A percentile compares a stretch with the other conserved stretches of the same genome.
These are phyloP conservation scores for Maudiozyma saulgeensis DNA, from an alignment of 805 yeast genomes.

Conservation along the genomic window DNA sequence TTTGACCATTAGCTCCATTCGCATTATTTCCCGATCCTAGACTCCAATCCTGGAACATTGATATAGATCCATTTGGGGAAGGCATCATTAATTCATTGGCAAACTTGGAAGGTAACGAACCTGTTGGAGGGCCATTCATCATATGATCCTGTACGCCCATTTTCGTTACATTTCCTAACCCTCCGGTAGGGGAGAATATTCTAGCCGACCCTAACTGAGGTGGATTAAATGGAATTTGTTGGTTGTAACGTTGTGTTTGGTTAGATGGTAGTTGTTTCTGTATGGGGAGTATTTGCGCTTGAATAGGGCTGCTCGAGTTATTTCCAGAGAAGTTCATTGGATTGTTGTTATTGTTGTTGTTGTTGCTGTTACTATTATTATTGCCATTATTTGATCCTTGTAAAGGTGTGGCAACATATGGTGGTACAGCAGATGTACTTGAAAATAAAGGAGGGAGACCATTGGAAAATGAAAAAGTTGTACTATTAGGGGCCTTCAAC, in stretches of 20 bases:
- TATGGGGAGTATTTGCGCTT: conserved; percentile 17
- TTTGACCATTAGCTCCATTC: not conserved
- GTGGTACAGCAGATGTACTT: conserved; percentile 25
- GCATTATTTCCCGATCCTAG: conserved; percentile 8
- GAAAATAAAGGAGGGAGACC: conserved; percentile 24
- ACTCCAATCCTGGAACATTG: conserved; percentile 30
- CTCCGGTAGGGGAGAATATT: conserved; percentile 8
- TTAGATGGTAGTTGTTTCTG: conserved; percentile 10
- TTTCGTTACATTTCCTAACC: not conserved
- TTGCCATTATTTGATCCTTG: conserved; percentile 19
- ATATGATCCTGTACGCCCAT: not conserved
- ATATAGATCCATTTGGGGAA: conserved; percentile 23
- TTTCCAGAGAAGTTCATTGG: not conserved
- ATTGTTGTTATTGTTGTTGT: conserved; percentile 10
- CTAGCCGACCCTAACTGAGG: not conserved
- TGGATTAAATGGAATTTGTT: conserved; percentile 2
- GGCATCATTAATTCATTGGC: conserved; percentile 28
- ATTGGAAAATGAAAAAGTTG: conserved; percentile 5
- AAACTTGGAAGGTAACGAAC: conserved; percentile 26
- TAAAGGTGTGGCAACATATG: conserved; percentile 29
- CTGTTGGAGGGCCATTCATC: conserved; percentile 18
- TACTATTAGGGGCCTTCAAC: conserved; percentile 1
- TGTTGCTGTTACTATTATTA: too few relatives aligned
- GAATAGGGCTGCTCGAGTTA: conserved; percentile 10
- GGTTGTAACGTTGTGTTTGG: conserved; percentile 2